Evolutionary conservation across 1,284 basidiomycete species (phyloP).

Genomic region (Gomphus bonarii): DNA sequence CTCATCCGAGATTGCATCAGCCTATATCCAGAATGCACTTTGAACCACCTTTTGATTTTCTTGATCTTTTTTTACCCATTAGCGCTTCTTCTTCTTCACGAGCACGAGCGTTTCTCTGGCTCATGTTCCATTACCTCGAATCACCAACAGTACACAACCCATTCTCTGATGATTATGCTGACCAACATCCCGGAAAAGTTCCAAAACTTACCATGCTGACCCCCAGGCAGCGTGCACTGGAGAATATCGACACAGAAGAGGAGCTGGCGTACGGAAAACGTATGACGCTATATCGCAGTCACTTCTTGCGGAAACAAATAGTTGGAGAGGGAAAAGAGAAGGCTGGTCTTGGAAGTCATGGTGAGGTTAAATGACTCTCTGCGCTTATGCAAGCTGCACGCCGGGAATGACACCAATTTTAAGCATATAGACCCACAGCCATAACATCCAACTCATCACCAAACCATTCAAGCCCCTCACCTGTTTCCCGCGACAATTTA

Average conservation of each 20-base stretch:
- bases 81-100: conserved; percentile 61
- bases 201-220: conserved; percentile 43
- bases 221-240: conserved; percentile 35
- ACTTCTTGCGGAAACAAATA: conserved; percentile 48
- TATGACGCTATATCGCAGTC: conserved; percentile 55
- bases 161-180: conserved; percentile 49
- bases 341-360: neutral
- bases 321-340: conserved; percentile 11
- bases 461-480: neutral
- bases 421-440: neutral
- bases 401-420: neutral
- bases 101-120: conserved; percentile 69
- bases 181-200: conserved; percentile 38
- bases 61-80: conserved; percentile 73
- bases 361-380: neutral
- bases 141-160: conserved; percentile 46
- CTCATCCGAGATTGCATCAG: conserved; percentile 25
- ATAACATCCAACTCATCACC: neutral
- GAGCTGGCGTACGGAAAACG: conserved; percentile 55
- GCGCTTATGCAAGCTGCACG: neutral
- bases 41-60: conserved; percentile 61
- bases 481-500: conserved; percentile 16
- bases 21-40: conserved; percentile 64
- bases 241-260: conserved; percentile 60
- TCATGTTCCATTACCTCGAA: conserved; percentile 71